These are phyloP conservation scores for Kwoniella pini DNA, from an alignment of 768 basidiomycete genomes.

Conservation along the genomic window DNA sequence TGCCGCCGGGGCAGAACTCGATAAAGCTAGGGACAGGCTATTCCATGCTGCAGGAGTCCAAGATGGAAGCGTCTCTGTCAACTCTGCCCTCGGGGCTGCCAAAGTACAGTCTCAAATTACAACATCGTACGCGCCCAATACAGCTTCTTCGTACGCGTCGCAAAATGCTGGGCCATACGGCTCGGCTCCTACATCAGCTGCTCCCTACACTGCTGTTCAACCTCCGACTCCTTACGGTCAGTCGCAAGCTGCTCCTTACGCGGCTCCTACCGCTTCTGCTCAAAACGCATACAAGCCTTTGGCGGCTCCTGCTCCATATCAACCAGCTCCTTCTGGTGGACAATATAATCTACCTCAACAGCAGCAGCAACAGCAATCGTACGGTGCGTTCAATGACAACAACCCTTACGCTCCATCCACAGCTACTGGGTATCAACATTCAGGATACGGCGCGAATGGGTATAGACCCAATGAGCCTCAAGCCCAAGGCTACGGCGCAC, in stretches of 20 bases:
- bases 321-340: conserved; percentile 10
- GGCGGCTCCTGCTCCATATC: conserved; percentile 10
- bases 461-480: conserved; percentile 40
- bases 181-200: conserved; percentile 2
- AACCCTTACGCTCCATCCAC: conserved; percentile 22
- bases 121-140: conserved; percentile 8
- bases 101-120: background rate
- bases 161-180: conserved; percentile 13
- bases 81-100: conserved; percentile 9
- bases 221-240: conserved; percentile 17
- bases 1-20: conserved; percentile 48
- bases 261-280: conserved; percentile 6
- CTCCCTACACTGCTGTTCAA: conserved; percentile 1
- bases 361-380: conserved; percentile 5
- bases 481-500: conserved; percentile 33
- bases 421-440: conserved; percentile 7
- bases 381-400: conserved; percentile 9
- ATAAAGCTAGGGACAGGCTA: conserved; percentile 47
- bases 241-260: conserved; percentile 2
- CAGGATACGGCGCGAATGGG: conserved; percentile 30
- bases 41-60: conserved; percentile 33
- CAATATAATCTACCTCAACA: conserved; percentile 12
- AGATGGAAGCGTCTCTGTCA: conserved; percentile 5
- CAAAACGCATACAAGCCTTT: conserved; percentile 15
- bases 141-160: conserved; percentile 12